phyloP scores from a whole-genome alignment of 176 grass and related monocot species.

The Oryza glaberrima region DNA sequence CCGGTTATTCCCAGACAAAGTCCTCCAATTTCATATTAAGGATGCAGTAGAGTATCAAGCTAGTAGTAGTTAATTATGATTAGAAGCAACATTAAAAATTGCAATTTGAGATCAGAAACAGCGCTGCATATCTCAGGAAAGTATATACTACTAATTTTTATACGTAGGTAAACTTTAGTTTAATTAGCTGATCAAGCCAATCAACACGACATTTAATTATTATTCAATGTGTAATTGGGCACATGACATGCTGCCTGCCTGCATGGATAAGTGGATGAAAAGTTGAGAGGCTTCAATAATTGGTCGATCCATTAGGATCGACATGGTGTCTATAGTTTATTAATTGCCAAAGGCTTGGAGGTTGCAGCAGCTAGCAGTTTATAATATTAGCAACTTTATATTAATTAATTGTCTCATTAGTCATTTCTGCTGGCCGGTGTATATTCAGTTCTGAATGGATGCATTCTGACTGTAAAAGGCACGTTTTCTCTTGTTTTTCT shows the following conservation, averaged over 20 bases:
- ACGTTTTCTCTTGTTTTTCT: neutral
- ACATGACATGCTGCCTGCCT: slow-evolving; percentile 15
- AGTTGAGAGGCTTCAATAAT: slow-evolving; percentile 48
- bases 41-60: neutral
- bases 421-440: neutral
- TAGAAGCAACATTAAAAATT: slow-evolving; percentile 1
- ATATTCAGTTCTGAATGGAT: neutral
- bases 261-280: slow-evolving; percentile 15
- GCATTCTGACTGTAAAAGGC: slow-evolving; percentile 33
- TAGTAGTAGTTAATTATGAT: neutral
- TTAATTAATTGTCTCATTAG: neutral
- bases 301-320: neutral
- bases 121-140: slow-evolving; percentile 32
- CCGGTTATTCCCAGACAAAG: slow-evolving; percentile 11
- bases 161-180: slow-evolving; percentile 22
- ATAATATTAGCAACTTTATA: neutral
- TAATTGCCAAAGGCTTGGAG: neutral
- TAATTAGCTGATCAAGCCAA: neutral
- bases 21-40: neutral
- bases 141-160: slow-evolving; percentile 7
- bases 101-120: slow-evolving; percentile 30
- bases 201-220: neutral
- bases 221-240: slow-evolving; percentile 18
- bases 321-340: neutral
- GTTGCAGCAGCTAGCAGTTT: neutral